Percentiles rank a stretch among this genome's conserved stretches.
Evolutionary conservation across 345 rosid genomes (phyloP).

Genomic region (Durio zibethinus): DNA sequence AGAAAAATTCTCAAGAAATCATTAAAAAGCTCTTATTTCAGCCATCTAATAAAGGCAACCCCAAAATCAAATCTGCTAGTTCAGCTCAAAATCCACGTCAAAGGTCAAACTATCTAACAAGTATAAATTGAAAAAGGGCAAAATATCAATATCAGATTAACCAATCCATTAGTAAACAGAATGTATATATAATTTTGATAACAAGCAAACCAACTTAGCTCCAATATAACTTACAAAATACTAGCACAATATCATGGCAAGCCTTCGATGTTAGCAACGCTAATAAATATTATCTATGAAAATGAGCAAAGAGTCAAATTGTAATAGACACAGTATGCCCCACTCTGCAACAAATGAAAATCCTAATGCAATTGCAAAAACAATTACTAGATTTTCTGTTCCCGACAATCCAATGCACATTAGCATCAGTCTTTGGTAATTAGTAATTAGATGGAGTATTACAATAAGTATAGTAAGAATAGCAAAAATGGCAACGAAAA

Average conservation of each 20-base stretch:
- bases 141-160: not conserved
- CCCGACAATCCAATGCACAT: not conserved
- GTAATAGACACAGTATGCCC: not conserved
- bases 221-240: not conserved
- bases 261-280: not conserved
- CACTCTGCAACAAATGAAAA: not conserved
- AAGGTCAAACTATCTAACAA: slow-evolving; percentile 2
- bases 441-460: not conserved
- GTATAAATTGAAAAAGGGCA: not conserved
- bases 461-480: not conserved
- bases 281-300: not conserved
- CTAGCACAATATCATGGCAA: not conserved
- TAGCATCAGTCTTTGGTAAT: not conserved
- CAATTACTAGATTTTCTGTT: not conserved
- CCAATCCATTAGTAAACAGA: not conserved
- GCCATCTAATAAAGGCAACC: not conserved
- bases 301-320: not conserved
- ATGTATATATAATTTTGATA: not conserved
- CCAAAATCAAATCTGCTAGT: not conserved
- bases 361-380: not conserved
- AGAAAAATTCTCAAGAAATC: not conserved
- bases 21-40: not conserved
- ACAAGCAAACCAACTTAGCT: not conserved
- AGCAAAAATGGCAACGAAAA: not conserved
- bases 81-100: not conserved